phyloP scores from a whole-genome alignment of 345 rosid genomes.

The Gossypium stocksii region DNA sequence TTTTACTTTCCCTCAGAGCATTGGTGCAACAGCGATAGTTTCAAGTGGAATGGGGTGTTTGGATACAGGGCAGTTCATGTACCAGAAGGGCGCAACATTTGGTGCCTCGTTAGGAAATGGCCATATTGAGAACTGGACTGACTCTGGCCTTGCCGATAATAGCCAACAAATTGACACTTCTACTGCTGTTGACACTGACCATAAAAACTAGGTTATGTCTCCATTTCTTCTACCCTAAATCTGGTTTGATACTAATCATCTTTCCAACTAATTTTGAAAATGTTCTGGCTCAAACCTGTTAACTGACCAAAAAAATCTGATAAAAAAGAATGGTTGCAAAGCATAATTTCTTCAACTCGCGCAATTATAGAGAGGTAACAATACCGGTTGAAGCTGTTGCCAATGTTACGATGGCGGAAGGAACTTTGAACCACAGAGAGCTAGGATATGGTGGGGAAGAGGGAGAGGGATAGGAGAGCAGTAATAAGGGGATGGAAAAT shows the following conservation, averaged over 20 bases:
- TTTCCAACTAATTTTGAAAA: neutral
- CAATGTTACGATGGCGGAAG: no score
- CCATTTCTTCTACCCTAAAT: slow-evolving; percentile 2
- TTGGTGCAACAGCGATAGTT: slow-evolving; percentile 37
- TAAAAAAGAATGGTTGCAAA: neutral
- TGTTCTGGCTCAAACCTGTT: neutral
- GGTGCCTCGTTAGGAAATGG: slow-evolving; percentile 52
- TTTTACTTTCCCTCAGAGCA: slow-evolving; percentile 19
- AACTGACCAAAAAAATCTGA: neutral
- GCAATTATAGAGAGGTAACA: no score
- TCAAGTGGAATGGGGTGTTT: slow-evolving; percentile 48
- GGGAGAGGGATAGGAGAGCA: no score
- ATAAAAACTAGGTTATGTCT: slow-evolving; percentile 66
- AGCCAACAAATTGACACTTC: slow-evolving; percentile 98
- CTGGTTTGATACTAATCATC: neutral
- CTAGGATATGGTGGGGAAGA: no score
- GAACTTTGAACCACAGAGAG: no score
- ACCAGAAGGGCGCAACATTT: slow-evolving; percentile 40
- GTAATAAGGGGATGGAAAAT: no score
- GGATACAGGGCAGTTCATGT: slow-evolving; percentile 63
- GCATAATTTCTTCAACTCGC: no score
- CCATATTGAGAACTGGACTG: slow-evolving; percentile 77
- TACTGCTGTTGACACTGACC: slow-evolving; percentile 84
- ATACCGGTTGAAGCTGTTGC: no score
- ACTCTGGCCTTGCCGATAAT: slow-evolving; percentile 72